Conservation (phyloP, 352 stramenopile genomes). For the Globisporangium alternatum region DNA sequence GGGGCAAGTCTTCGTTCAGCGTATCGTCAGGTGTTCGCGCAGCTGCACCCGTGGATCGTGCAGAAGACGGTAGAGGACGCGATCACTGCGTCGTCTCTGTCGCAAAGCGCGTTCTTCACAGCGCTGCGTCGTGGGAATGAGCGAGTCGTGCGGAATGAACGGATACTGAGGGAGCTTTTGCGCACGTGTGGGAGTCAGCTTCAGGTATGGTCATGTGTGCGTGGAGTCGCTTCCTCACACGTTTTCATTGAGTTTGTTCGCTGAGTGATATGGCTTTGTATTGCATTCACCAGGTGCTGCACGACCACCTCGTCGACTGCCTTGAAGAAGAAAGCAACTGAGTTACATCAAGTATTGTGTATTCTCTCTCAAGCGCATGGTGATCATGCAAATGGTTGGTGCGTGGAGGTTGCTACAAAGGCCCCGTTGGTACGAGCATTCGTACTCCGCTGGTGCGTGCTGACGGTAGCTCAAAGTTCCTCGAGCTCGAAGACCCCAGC, state of each 20-base stretch:
- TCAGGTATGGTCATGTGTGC: slow-evolving; percentile 1
- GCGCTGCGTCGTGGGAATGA: slow-evolving; percentile 12
- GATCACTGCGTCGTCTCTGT: background rate
- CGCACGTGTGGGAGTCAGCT: slow-evolving; percentile 9
- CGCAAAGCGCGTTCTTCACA: slow-evolving; percentile 10
- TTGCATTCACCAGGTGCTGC: background rate
- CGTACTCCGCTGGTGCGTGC: too few relatives aligned
- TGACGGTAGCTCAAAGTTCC: background rate
- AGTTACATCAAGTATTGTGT: background rate
- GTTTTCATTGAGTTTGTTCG: too few relatives aligned
- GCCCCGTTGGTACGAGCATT: background rate
- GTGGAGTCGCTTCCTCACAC: background rate
- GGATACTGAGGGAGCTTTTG: background rate
- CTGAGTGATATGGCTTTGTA: background rate
- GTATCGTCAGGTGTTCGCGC: slow-evolving; percentile 14
- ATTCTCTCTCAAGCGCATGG: background rate
- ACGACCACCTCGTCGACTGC: background rate
- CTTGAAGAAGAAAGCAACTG: background rate
- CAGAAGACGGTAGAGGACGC: slow-evolving; percentile 9
- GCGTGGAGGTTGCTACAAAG: background rate
- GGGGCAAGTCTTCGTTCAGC: background rate
- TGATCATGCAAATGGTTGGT: background rate
- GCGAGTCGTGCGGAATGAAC: slow-evolving; percentile 12
- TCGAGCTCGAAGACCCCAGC: background rate
- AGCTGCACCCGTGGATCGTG: slow-evolving; percentile 15